phyloP scores from a whole-genome alignment of 176 grass and related monocot species.

The Oryza glumipatula region DNA sequence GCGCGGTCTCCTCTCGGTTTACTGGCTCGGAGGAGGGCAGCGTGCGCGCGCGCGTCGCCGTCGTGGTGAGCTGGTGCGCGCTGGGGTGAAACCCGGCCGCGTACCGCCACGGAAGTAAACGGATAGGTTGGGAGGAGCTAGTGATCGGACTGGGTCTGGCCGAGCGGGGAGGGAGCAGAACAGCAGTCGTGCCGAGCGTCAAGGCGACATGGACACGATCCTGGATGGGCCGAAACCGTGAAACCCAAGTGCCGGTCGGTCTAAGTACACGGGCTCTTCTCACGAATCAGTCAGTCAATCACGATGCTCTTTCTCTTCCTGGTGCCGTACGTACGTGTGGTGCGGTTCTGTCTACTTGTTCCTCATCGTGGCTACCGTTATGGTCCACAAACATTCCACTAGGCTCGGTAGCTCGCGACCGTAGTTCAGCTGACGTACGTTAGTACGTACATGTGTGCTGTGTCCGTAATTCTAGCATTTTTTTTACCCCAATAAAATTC shows the following conservation, averaged over 20 bases:
- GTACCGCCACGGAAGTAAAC: constrained; percentile 14
- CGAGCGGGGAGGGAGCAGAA: constrained; percentile 13
- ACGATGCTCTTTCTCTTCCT: background rate
- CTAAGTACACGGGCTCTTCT: background rate
- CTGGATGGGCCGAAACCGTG: background rate
- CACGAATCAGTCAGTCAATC: constrained; percentile 28
- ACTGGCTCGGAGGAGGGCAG: background rate
- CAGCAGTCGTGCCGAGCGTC: constrained; percentile 35
- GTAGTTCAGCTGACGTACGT: background rate
- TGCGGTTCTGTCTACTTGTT: background rate
- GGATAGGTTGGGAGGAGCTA: constrained; percentile 2
- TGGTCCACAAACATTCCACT: background rate
- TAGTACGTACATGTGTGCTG: too few relatives aligned
- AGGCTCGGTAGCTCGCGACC: background rate
- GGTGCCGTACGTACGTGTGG: background rate
- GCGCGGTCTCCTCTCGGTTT: constrained; percentile 3
- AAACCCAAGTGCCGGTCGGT: background rate
- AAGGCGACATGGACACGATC: constrained; percentile 34
- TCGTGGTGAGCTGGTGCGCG: constrained; percentile 42
- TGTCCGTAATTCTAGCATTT: background rate
- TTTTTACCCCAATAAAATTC: background rate
- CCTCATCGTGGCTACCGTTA: background rate
- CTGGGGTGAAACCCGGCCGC: background rate
- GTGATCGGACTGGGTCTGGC: constrained; percentile 34
- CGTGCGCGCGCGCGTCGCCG: constrained; percentile 26